Conservation (phyloP, 2,329 filamentous ascomycete genomes). For the Geosmithia putterillii region DNA sequence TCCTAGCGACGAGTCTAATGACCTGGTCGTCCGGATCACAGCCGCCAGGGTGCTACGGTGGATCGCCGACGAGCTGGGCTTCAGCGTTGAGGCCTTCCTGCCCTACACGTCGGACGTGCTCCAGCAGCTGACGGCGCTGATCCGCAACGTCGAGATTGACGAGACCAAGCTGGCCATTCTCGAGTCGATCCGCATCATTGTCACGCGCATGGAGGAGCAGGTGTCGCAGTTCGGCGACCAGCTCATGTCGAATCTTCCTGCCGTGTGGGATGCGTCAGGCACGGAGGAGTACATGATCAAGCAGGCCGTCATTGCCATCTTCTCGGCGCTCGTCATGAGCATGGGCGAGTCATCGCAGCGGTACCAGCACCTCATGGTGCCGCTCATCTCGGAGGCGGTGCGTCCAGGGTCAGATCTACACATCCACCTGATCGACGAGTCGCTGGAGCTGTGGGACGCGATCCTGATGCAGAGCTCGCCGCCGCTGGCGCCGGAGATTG, state of each 20-base stretch:
- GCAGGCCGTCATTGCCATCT: slow-evolving; percentile 77
- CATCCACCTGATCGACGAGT: slow-evolving; percentile 81
- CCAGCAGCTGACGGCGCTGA: slow-evolving; percentile 60
- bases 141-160: slow-evolving; percentile 65
- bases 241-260: slow-evolving; percentile 69
- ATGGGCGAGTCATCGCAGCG: slow-evolving; percentile 67
- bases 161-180: slow-evolving; percentile 87
- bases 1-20: slow-evolving; percentile 65
- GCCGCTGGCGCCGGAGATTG: slow-evolving; percentile 48
- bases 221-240: slow-evolving; percentile 60
- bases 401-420: slow-evolving; percentile 63
- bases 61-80: slow-evolving; percentile 76
- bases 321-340: slow-evolving; percentile 73
- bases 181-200: slow-evolving; percentile 71
- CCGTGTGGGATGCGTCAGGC: slow-evolving; percentile 73
- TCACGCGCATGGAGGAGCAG: slow-evolving; percentile 68
- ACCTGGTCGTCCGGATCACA: slow-evolving; percentile 83
- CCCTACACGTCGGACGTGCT: slow-evolving; percentile 68
- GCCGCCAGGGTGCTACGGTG: slow-evolving; percentile 74
- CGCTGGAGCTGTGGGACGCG: slow-evolving; percentile 76
- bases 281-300: slow-evolving; percentile 83
- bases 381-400: slow-evolving; percentile 70
- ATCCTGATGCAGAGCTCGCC: slow-evolving; percentile 55
- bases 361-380: slow-evolving; percentile 71
- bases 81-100: slow-evolving; percentile 59